Evolutionary conservation across 345 rosid genomes (phyloP), one percentile per base, ranked within the genome.

Genomic region (Citrus hindsii): DNA sequence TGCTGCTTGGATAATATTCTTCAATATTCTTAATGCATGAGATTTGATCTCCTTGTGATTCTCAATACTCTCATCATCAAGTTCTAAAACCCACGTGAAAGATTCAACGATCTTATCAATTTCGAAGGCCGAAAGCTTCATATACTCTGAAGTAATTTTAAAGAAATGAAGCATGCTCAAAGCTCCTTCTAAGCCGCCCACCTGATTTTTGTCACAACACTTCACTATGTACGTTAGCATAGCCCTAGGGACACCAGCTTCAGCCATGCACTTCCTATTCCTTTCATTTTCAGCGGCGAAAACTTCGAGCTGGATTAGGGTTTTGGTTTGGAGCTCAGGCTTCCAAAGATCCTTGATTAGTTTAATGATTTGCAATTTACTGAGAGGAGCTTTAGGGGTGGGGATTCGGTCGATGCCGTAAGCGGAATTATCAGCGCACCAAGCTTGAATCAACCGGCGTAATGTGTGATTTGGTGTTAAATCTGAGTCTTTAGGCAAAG

Each of bases 401-500:
- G 97, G 89, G 68, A 92, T 85, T 51, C 85, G 76, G 30, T 84
- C 87, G 51, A 89, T 66, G 5, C 93, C 92, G 7, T 67, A 65
- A 3, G 88, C 81, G 7, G 90, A 87, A 67, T 90, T 93, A 27
- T 88, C 88, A 4, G 77, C 76, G 82, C 90, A 84, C 97, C 97
- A 93, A 7, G 89, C 85, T 78, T 91, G 95, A 69, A 91, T 89
- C 6, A 93, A 77, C 21, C 97, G 88, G 68, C 94, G 93, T 60
- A 94, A 80, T 66, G 84, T 92, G 78, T 89, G 94, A 81, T 93
- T 94, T 19, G 98, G 94, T 7, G 96, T 93, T 22, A 94, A 82
- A 73, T 89, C 92, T 2, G 92, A 89, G 71, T 84, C 91, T 46
- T 21, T 40, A 2, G 90, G 87, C 77, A 94, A 79, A 28, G 87